Evolutionary conservation across 208 protist genomes (phyloP), one percentile per base, ranked within the genome.

Genomic region (Crithidia thermophila): DNA sequence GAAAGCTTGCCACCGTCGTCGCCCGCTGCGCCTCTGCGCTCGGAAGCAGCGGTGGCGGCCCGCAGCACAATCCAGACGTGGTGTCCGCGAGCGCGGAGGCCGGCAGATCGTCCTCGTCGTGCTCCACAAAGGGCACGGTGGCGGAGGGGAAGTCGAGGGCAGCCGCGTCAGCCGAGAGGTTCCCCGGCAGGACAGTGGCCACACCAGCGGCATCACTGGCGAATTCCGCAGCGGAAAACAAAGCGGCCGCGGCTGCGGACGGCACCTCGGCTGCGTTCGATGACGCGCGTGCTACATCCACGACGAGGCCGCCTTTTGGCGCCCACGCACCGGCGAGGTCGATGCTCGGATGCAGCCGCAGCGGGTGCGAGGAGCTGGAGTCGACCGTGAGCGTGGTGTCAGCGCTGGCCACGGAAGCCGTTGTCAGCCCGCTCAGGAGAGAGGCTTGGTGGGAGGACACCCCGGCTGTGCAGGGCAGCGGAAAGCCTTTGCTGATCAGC

Each of bases 61-160:
- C 58, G 16, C 58, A 64, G 33, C 58, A 64, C 39, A 64, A 5
- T 16, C 53, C 45, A 3, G 58, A 64, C 16, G 58, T 42, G 3
- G 45, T 43, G 31, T 21, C 30, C 31, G 58, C 58, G 20, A 64
- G 58, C 7, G 58, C 45, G 5, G 43, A 64, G n/a, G 53, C 31
- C n/a, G 45, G 18, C 25, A 47, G 18, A 11, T 25, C 20, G 58
- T 53, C 56, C 20, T 30, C 43, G 43, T 30, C 58, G 45, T 64
- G 58, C 43, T 53, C 21, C 13, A 31, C 31, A 40, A 53, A 47
- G 20, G 53, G 37, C n/a, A n/a, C n/a, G n/a, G n/a, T n/a, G n/a
- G n/a, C n/a, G n/a, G n/a, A n/a, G n/a, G n/a, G n/a, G n/a, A n/a
- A n/a, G n/a, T n/a, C n/a, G n/a, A n/a, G n/a, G n/a, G n/a, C n/a